These are phyloP conservation scores for Entonaema liquescens DNA, from an alignment of 495 filamentous ascomycete genomes.

Conservation along the genomic window DNA sequence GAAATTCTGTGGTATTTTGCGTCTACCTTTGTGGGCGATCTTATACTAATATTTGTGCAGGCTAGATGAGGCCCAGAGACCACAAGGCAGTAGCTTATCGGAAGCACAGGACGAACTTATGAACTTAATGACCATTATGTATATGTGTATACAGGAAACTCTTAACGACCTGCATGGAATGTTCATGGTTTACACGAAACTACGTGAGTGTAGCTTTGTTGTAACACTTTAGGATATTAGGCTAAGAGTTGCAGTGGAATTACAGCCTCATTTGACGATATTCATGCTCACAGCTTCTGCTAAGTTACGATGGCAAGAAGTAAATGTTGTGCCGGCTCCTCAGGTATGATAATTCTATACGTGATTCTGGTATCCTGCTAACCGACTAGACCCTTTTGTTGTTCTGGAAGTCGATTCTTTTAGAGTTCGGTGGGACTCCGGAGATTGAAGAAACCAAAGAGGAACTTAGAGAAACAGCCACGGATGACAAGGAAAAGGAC, in stretches of 20 bases:
- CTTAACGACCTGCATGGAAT: constrained; percentile 58
- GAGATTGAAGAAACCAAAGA: constrained; percentile 79
- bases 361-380: constrained; percentile 33
- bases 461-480: constrained; percentile 61
- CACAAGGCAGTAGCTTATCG: constrained; percentile 47
- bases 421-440: constrained; percentile 79
- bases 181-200: constrained; percentile 47
- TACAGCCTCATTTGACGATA: constrained; percentile 74
- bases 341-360: constrained; percentile 23
- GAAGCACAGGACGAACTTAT: constrained; percentile 64
- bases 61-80: constrained; percentile 46
- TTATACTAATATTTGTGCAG: constrained; percentile 46
- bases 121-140: constrained; percentile 72
- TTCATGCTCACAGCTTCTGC: constrained; percentile 79
- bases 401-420: constrained; percentile 89
- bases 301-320: constrained; percentile 88
- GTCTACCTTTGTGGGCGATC: neutral
- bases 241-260: constrained; percentile 54
- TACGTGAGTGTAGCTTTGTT: constrained; percentile 48
- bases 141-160: constrained; percentile 74
- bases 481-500: constrained; percentile 59
- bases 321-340: constrained; percentile 51
- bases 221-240: constrained; percentile 18
- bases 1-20: constrained; percentile 59
- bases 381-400: constrained; percentile 65